Conservation (phyloP, 306 rosid genomes). For the Erythrophleum fordii region DNA sequence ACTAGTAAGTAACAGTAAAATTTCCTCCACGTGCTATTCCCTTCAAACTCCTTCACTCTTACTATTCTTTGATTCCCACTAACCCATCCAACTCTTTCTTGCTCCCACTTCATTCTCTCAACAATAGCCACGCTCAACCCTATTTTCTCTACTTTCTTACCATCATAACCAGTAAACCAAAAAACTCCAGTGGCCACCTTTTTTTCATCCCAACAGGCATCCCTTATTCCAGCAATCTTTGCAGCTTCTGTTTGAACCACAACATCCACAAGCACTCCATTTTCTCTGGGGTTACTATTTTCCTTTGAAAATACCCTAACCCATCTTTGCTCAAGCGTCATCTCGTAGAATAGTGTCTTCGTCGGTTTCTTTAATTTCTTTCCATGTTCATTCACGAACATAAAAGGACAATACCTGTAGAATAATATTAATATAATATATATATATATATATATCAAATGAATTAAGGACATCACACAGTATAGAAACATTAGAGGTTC, state of each 20-base stretch:
- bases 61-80: constrained; percentile 3
- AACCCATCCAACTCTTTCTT: constrained; percentile 41
- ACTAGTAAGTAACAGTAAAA: constrained; percentile 56
- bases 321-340: constrained; percentile 64
- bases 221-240: constrained; percentile 27
- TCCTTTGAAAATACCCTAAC: constrained; percentile 40
- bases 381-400: constrained; percentile 51
- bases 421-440: no score
- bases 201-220: constrained; percentile 11
- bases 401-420: constrained; percentile 56
- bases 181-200: background rate
- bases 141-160: constrained; percentile 22
- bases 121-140: constrained; percentile 49
- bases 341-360: constrained; percentile 44
- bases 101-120: constrained; percentile 52
- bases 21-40: constrained; percentile 41
- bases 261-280: constrained; percentile 43
- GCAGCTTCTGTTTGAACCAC: constrained; percentile 23
- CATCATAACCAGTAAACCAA: constrained; percentile 48
- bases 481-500: no score
- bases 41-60: constrained; percentile 50
- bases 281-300: background rate
- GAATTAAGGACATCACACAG: background rate
- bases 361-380: constrained; percentile 31
- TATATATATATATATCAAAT: no score